Evolutionary conservation across 805 yeast species (phyloP).

Genomic region (Ascoidea asiatica): DNA sequence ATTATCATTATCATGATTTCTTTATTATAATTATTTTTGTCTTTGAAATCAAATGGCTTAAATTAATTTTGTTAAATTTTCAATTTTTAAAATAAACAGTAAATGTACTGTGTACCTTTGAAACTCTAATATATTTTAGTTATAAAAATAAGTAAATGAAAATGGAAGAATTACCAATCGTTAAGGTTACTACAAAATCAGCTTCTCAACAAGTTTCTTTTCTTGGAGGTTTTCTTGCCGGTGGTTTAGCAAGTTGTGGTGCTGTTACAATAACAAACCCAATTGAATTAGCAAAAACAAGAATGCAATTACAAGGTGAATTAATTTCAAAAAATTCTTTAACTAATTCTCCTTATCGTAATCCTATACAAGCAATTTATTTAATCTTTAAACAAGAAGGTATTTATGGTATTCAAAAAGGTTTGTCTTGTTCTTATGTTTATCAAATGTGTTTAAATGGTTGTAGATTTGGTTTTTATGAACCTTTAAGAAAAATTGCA

Average conservation of each 20-base stretch:
- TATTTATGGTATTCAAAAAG: slow-evolving; percentile 76
- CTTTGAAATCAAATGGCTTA: no score
- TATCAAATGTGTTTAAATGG: slow-evolving; percentile 91
- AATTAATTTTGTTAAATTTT: no score
- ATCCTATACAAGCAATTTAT: slow-evolving; percentile 73
- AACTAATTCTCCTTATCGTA: slow-evolving; percentile 48
- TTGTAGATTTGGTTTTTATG: slow-evolving; percentile 87
- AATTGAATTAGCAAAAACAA: slow-evolving; percentile 82
- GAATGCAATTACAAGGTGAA: slow-evolving; percentile 97
- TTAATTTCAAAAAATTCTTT: slow-evolving; percentile 37
- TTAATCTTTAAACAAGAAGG: slow-evolving; percentile 76
- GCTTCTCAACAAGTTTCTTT: slow-evolving; percentile 52
- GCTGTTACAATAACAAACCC: slow-evolving; percentile 97
- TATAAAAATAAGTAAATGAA: no score
- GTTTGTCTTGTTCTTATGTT: slow-evolving; percentile 75
- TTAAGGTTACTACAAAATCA: slow-evolving; percentile 18
- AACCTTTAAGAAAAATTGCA: slow-evolving; percentile 57
- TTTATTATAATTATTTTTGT: no score
- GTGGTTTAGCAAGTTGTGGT: slow-evolving; percentile 92
- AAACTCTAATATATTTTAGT: no score
- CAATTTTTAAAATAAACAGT: no score
- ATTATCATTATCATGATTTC: no score
- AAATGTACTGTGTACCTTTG: no score
- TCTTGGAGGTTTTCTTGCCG: slow-evolving; percentile 75
- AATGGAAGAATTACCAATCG: no score